Evolutionary conservation across 768 basidiomycete genomes (phyloP).

Genomic region (Suillus lakei): DNA sequence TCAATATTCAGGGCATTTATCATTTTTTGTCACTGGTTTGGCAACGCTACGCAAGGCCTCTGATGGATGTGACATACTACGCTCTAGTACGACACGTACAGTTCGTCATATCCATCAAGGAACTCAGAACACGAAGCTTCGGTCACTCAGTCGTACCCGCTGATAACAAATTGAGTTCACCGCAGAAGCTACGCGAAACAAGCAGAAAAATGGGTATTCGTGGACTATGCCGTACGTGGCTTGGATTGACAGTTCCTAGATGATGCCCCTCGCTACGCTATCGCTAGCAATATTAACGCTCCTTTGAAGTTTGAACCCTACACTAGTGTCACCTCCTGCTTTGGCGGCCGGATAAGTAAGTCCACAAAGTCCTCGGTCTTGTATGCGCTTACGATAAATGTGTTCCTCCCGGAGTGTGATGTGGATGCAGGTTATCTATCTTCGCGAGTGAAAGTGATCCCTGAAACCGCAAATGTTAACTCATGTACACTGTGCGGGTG

Average conservation of each 20-base stretch:
- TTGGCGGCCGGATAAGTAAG: not conserved
- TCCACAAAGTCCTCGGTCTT: constrained; percentile 7
- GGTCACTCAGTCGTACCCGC: not conserved
- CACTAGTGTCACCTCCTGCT: not conserved
- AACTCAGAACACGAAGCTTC: constrained; percentile 2
- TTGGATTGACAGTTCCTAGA: constrained; percentile 2
- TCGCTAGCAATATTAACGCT: not conserved
- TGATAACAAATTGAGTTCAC: constrained; percentile 8
- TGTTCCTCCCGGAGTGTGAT: not conserved
- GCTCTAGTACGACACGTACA: not conserved
- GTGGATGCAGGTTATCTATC: not conserved
- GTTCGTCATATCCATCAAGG: not conserved
- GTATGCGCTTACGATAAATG: not conserved
- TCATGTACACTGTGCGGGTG: not conserved
- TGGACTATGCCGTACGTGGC: not conserved
- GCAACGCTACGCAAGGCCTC: not conserved
- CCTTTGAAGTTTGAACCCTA: constrained; percentile 3
- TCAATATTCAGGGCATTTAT: constrained; percentile 8
- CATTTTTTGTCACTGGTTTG: constrained; percentile 1
- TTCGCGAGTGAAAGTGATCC: not conserved
- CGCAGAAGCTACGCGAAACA: not conserved
- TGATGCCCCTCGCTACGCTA: constrained; percentile 1
- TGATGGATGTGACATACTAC: not conserved
- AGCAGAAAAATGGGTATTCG: not conserved
- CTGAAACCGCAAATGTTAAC: not conserved